A percentile compares a stretch with the other conserved stretches of the same genome.
These are phyloP conservation scores for Pythium coloratum DNA, from an alignment of 352 stramenopile species.

Conservation along the genomic window DNA sequence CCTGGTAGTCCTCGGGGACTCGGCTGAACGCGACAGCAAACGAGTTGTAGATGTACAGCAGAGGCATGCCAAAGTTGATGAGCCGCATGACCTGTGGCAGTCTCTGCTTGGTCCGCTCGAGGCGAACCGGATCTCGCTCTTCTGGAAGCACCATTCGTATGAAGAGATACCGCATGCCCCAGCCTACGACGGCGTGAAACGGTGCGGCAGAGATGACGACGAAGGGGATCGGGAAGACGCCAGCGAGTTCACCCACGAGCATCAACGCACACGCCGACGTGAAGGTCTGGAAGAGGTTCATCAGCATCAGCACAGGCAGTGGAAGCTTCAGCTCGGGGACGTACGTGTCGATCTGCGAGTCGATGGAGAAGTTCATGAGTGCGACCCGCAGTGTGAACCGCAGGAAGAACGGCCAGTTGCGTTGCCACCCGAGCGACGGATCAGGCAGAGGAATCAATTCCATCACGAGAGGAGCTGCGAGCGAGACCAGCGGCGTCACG, in stretches of 20 bases:
- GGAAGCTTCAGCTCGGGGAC: background rate
- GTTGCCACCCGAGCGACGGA: background rate
- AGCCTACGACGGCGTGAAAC: background rate
- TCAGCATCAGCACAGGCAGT: background rate
- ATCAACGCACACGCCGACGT: background rate
- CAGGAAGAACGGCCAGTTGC: background rate
- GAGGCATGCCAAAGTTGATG: background rate
- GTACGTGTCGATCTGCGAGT: background rate
- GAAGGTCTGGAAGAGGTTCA: background rate
- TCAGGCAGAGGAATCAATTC: background rate
- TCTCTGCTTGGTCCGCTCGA: background rate
- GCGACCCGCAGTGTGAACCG: background rate
- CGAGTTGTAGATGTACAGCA: background rate
- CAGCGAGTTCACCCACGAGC: background rate
- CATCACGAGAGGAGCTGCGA: background rate
- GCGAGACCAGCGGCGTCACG: background rate
- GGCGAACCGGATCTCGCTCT: background rate
- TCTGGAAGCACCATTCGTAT: background rate
- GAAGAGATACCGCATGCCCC: background rate
- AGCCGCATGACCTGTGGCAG: background rate
- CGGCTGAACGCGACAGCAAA: background rate
- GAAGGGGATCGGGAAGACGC: slow-evolving; percentile 4
- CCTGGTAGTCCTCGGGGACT: background rate
- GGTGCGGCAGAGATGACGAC: background rate
- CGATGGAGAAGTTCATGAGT: background rate